Conservation (phyloP, 352 stramenopile genomes). For the Pythium chondricola region DNA sequence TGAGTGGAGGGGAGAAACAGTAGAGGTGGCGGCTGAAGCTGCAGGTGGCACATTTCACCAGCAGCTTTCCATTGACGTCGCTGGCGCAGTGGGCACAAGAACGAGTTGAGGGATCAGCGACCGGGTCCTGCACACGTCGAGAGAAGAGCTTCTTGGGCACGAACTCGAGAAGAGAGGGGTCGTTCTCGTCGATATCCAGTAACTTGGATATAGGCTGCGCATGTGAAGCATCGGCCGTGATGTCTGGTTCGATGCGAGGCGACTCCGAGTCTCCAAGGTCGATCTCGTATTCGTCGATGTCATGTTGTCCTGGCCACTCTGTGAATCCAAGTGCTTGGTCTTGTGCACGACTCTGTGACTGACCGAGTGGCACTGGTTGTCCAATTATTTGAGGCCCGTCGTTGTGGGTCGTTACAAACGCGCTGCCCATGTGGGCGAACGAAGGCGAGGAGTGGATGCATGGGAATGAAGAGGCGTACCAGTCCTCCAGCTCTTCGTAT, state of each 20-base stretch:
- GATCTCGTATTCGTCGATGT: slow-evolving; percentile 10
- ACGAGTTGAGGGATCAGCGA: neutral
- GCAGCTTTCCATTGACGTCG: slow-evolving; percentile 59
- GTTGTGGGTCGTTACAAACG: neutral
- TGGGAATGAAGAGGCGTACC: slow-evolving; percentile 20
- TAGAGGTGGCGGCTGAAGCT: slow-evolving; percentile 57
- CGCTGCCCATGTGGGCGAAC: slow-evolving; percentile 2
- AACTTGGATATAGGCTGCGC: neutral
- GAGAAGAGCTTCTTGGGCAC: slow-evolving; percentile 15
- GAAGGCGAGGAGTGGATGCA: slow-evolving; percentile 11
- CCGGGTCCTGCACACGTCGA: neutral
- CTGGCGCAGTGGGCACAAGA: slow-evolving; percentile 51
- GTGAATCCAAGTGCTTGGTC: too few relatives aligned
- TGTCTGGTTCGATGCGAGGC: neutral
- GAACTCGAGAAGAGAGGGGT: slow-evolving; percentile 1
- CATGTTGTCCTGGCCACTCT: neutral
- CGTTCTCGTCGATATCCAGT: neutral
- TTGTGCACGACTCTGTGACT: too few relatives aligned
- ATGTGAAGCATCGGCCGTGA: neutral
- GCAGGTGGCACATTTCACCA: slow-evolving; percentile 42
- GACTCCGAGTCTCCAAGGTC: neutral
- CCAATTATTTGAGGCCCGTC: too few relatives aligned
- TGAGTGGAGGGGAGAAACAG: slow-evolving; percentile 56
- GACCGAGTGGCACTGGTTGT: too few relatives aligned
- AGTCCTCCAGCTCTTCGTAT: slow-evolving; percentile 19